These are phyloP conservation scores for Podaxis sp. DNA, from an alignment of 768 basidiomycete genomes.

Conservation along the genomic window DNA sequence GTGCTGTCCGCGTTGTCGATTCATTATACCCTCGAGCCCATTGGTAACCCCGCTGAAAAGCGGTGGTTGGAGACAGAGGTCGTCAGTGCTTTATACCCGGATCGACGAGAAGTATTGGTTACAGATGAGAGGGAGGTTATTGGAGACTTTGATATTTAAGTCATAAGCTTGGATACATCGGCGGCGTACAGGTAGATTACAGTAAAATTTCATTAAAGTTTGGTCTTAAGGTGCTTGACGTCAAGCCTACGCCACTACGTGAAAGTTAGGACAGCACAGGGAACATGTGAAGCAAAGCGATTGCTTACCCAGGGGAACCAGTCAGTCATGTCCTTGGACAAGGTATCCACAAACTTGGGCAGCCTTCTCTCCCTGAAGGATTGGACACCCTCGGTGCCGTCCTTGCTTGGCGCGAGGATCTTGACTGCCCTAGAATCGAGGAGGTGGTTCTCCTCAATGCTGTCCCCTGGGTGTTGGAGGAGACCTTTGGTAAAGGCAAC, in stretches of 20 bases:
- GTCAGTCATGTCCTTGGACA: conserved; percentile 33
- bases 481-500: conserved; percentile 49
- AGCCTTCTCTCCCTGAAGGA: conserved; percentile 45
- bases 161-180: conserved; percentile 1
- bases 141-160: conserved; percentile 25
- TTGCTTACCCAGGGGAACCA: conserved; percentile 52
- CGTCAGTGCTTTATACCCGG: conserved; percentile 60
- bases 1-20: conserved; percentile 85
- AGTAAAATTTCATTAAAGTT: conserved; percentile 17
- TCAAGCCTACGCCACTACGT: conserved; percentile 34
- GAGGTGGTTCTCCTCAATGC: conserved; percentile 50
- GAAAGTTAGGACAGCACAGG: not conserved
- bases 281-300: not conserved
- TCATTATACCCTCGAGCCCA: conserved; percentile 74
- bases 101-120: conserved; percentile 47
- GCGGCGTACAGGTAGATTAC: conserved; percentile 22
- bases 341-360: conserved; percentile 39
- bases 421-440: conserved; percentile 47
- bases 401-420: conserved; percentile 30
- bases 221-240: conserved; percentile 28
- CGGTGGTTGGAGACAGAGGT: conserved; percentile 61
- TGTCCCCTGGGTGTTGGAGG: conserved; percentile 44
- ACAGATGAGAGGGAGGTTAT: conserved; percentile 42
- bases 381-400: conserved; percentile 42
- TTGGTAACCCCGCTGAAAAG: conserved; percentile 31